Evolutionary conservation across 495 filamentous ascomycete genomes (phyloP).

Genomic region (Aspergillus sparsus): DNA sequence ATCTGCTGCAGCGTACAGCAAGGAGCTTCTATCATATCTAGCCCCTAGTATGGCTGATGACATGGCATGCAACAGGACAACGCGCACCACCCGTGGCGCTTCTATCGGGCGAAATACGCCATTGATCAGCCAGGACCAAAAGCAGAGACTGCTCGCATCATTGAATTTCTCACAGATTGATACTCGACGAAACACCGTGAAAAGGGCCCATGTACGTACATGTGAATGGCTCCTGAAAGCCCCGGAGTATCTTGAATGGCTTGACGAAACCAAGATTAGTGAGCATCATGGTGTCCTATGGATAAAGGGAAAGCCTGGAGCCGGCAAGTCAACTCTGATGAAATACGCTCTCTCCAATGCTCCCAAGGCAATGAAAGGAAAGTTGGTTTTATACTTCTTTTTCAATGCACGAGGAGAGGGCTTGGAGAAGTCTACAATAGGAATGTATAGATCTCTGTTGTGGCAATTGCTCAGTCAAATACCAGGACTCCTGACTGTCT

Average conservation of each 20-base stretch:
- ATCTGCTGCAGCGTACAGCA: not conserved
- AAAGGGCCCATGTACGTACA: conserved; percentile 35
- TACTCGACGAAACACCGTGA: conserved; percentile 20
- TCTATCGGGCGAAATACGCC: not conserved
- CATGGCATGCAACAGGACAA: not conserved
- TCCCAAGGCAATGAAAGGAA: not conserved
- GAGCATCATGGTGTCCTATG: conserved; percentile 56
- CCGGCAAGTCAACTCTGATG: conserved; percentile 57
- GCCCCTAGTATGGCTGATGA: not conserved
- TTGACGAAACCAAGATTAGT: conserved; percentile 32
- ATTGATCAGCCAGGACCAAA: not conserved
- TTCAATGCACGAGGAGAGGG: conserved; percentile 4
- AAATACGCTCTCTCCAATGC: conserved; percentile 36
- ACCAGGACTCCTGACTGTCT: not conserved
- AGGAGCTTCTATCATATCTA: not conserved
- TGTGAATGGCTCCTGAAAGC: conserved; percentile 51
- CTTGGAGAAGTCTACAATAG: conserved; percentile 21
- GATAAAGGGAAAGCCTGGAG: conserved; percentile 58
- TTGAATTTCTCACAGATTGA: not conserved
- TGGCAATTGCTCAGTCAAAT: conserved; percentile 31
- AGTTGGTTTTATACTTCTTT: conserved; percentile 3
- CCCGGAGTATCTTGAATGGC: conserved; percentile 46
- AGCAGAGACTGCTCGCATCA: not conserved
- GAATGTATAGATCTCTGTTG: conserved; percentile 58
- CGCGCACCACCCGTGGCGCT: not conserved